A percentile compares a stretch with the other conserved stretches of the same genome.
Conservation (phyloP, 768 basidiomycete species). For the Mrakia blollopis region DNA sequence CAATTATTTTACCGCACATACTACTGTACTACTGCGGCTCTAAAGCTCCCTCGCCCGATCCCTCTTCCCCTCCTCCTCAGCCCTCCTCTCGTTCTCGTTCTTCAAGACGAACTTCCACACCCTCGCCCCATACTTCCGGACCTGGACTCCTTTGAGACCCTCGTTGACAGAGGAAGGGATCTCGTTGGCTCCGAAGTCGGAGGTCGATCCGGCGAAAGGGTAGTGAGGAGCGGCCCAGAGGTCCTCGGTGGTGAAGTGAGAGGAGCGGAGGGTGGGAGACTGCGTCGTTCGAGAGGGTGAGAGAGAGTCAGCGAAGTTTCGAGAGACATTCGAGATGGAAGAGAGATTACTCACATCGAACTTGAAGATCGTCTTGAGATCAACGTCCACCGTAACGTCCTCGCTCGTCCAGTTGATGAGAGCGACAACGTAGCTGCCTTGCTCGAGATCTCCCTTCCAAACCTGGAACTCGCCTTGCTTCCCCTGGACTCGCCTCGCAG, state of each 20-base stretch:
- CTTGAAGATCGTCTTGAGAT: slow-evolving; percentile 24
- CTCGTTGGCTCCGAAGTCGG: slow-evolving; percentile 16
- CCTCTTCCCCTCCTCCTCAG: neutral
- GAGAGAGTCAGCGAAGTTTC: neutral
- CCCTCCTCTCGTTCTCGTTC: neutral
- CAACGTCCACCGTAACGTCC: slow-evolving; percentile 19
- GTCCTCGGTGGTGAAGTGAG: slow-evolving; percentile 15
- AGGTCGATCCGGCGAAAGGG: neutral
- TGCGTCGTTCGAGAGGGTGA: too few species aligned
- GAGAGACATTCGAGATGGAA: neutral
- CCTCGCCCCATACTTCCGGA: slow-evolving; percentile 20
- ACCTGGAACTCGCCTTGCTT: slow-evolving; percentile 18
- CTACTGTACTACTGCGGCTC: too few species aligned
- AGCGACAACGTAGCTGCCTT: slow-evolving; percentile 21
- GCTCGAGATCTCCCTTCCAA: slow-evolving; percentile 13
- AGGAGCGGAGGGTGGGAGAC: neutral
- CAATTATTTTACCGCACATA: too few species aligned
- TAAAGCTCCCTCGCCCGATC: neutral
- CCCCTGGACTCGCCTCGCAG: neutral
- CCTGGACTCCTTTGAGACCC: neutral
- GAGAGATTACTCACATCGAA: slow-evolving; percentile 11
- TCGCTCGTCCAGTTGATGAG: slow-evolving; percentile 28
- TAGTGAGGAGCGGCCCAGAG: slow-evolving; percentile 19
- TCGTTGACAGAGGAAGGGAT: neutral
- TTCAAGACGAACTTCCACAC: slow-evolving; percentile 21